Evolutionary conservation across 2,329 filamentous ascomycete species (phyloP).

Genomic region (Neonectria sp.): DNA sequence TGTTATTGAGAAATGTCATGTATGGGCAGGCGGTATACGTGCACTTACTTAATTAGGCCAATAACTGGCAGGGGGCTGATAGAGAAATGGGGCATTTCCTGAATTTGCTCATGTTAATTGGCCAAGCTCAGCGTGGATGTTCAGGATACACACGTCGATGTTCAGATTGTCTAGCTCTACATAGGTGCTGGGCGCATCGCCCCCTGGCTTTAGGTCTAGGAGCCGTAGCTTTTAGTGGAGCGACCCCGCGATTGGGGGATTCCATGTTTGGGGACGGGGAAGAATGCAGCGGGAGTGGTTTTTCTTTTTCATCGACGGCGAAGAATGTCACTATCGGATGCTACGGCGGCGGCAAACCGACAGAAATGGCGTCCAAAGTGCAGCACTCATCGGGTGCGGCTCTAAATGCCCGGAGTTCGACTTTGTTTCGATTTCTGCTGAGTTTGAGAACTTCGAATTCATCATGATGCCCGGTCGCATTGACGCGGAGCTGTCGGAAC

Average conservation of each 20-base stretch:
- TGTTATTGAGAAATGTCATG: too few species aligned
- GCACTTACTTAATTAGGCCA: too few species aligned
- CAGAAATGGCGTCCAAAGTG: background rate
- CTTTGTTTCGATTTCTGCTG: background rate
- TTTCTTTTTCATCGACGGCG: background rate
- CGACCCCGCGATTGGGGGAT: slow-evolving; percentile 22
- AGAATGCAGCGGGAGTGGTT: slow-evolving; percentile 9
- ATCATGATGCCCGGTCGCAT: background rate
- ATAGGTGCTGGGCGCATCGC: background rate
- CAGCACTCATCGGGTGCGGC: background rate
- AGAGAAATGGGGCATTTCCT: too few species aligned
- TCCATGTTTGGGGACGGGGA: slow-evolving; percentile 9
- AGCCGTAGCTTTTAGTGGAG: slow-evolving; percentile 10
- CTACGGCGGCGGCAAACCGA: background rate
- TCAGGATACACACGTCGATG: too few species aligned
- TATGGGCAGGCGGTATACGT: too few species aligned
- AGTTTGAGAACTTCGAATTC: background rate
- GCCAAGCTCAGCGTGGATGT: too few species aligned
- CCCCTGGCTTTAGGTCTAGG: slow-evolving; percentile 4
- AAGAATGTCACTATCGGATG: background rate
- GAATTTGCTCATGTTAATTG: too few species aligned
- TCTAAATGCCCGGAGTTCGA: background rate
- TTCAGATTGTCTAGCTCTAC: too few species aligned
- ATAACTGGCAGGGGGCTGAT: too few species aligned
- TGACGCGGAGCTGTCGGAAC: background rate